These are phyloP conservation scores for Nakaseomyces nivariensis DNA, from an alignment of 1,139 yeast genomes.

Conservation along the genomic window DNA sequence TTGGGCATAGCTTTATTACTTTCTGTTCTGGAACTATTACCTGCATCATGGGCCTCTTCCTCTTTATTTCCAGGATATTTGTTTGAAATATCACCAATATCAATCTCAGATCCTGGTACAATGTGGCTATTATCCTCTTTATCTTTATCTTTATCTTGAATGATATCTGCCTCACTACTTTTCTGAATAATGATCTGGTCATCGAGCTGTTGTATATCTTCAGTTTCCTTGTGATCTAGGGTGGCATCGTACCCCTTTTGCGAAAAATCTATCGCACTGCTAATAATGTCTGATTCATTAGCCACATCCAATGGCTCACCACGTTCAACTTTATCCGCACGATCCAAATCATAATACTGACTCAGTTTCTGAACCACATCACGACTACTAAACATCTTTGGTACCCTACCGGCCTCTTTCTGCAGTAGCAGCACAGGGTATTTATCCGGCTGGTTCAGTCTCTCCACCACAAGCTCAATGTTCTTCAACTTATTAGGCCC, in stretches of 20 bases:
- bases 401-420: slow-evolving; percentile 18
- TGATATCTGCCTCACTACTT: not conserved
- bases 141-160: no score
- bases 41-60: not conserved
- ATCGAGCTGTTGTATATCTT: not conserved
- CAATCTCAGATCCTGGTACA: not conserved
- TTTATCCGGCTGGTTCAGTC: slow-evolving; percentile 36
- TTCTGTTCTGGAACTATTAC: not conserved
- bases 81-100: not conserved
- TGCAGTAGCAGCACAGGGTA: slow-evolving; percentile 24
- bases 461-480: slow-evolving; percentile 44
- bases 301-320: not conserved
- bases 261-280: not conserved
- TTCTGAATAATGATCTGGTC: not conserved
- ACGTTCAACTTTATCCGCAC: not conserved
- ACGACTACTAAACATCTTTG: slow-evolving; percentile 33
- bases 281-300: not conserved
- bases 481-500: slow-evolving; percentile 47
- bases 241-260: not conserved
- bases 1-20: not conserved
- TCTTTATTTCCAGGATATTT: not conserved
- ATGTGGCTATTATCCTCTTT: not conserved
- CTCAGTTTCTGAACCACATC: slow-evolving; percentile 54
- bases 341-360: slow-evolving; percentile 41
- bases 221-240: not conserved